These are phyloP conservation scores for Triangularia verruculosa DNA, from an alignment of 2,329 filamentous ascomycete genomes.

Conservation along the genomic window DNA sequence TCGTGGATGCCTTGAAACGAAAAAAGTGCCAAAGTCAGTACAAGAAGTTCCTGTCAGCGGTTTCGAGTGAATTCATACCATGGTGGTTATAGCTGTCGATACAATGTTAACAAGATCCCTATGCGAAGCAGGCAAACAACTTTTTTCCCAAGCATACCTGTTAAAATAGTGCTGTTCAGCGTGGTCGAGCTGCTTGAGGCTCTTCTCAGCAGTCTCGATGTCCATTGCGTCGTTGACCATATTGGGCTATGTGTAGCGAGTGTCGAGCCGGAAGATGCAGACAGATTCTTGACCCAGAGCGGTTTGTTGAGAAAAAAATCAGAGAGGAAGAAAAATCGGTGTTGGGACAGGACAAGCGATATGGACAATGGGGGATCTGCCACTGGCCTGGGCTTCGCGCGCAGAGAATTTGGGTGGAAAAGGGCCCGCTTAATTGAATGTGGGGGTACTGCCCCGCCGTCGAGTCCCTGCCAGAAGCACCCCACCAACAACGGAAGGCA, in stretches of 20 bases:
- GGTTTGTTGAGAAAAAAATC: constrained; percentile 8
- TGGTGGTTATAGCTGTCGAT: constrained; percentile 87
- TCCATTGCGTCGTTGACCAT: constrained; percentile 54
- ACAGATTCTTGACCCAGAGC: not conserved
- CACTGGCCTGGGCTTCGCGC: constrained; percentile 18
- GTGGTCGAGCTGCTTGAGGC: constrained; percentile 75
- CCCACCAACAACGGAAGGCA: constrained; percentile 17
- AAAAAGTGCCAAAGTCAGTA: constrained; percentile 9
- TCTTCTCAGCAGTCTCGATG: constrained; percentile 57
- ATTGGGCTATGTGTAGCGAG: constrained; percentile 7
- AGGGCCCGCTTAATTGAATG: constrained; percentile 22
- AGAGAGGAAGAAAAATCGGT: not conserved
- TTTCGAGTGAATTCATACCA: constrained; percentile 56
- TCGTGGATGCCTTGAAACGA: constrained; percentile 78
- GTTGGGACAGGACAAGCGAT: not conserved
- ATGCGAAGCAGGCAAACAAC: constrained; percentile 7
- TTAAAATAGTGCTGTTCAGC: constrained; percentile 99
- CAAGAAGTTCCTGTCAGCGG: not conserved
- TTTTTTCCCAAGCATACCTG: constrained; percentile 57
- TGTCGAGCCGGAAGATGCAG: not conserved
- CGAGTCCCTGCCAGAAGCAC: constrained; percentile 10
- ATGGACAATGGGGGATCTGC: constrained; percentile 10
- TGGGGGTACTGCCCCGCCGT: constrained; percentile 24
- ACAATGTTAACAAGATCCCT: constrained; percentile 35
- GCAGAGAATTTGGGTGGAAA: constrained; percentile 29